A percentile compares a stretch with the other conserved stretches of the same genome.
phyloP scores from a whole-genome alignment of 768 basidiomycete species.

The Rhizopogon vinicolor region DNA sequence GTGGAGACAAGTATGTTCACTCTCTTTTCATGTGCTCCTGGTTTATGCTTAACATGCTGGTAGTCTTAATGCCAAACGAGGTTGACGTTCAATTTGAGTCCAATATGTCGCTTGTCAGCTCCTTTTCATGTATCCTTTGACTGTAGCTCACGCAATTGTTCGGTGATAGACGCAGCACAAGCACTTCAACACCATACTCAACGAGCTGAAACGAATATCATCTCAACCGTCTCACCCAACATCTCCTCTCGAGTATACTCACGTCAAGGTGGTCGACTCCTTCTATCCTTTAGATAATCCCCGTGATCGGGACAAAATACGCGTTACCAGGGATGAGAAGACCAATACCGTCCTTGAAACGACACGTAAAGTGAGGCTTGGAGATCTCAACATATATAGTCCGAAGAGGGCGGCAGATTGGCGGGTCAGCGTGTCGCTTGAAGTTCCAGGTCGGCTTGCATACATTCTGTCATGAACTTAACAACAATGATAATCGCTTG shows the following conservation, averaged over 20 bases:
- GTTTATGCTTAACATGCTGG: slow-evolving; percentile 2
- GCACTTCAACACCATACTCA: slow-evolving; percentile 84
- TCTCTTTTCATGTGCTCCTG: background rate
- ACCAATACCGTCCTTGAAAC: slow-evolving; percentile 58
- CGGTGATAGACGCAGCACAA: slow-evolving; percentile 73
- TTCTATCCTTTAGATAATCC: slow-evolving; percentile 54
- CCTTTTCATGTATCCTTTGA: slow-evolving; percentile 3
- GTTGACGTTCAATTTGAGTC: slow-evolving; percentile 78
- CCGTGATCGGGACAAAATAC: slow-evolving; percentile 52
- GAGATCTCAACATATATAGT: slow-evolving; percentile 81
- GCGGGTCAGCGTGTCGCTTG: slow-evolving; percentile 90
- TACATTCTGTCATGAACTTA: background rate
- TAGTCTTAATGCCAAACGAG: slow-evolving; percentile 66
- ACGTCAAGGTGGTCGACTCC: slow-evolving; percentile 73
- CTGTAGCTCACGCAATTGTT: slow-evolving; percentile 10
- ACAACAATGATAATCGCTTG: background rate
- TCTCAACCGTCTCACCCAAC: slow-evolving; percentile 45
- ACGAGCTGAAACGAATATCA: slow-evolving; percentile 63
- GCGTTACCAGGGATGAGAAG: slow-evolving; percentile 82
- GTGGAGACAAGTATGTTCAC: slow-evolving; percentile 76
- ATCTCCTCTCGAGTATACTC: slow-evolving; percentile 66
- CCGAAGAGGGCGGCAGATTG: slow-evolving; percentile 86
- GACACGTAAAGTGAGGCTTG: slow-evolving; percentile 78
- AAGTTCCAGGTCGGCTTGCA: slow-evolving; percentile 68
- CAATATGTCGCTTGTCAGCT: slow-evolving; percentile 82